phyloP scores from a whole-genome alignment of 208 protist genomes.

The Endotrypanum monterogeii region DNA sequence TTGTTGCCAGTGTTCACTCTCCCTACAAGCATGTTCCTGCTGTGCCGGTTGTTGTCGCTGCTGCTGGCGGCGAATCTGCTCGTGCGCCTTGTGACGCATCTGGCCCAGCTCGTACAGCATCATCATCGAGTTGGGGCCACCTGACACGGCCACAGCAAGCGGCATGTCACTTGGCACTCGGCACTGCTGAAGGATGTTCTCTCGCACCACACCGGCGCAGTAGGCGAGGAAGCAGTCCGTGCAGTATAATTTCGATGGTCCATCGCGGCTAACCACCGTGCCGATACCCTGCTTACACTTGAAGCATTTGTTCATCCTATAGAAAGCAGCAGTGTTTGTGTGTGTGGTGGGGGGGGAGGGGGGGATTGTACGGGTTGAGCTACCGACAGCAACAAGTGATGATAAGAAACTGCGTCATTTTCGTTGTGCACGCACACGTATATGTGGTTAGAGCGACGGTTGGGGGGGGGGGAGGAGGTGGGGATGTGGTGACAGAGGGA shows the following conservation, averaged over 20 bases:
- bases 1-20: neutral
- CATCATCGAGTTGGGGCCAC: constrained; percentile 68
- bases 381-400: too few relatives aligned
- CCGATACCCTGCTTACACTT: constrained; percentile 66
- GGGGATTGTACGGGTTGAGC: too few relatives aligned
- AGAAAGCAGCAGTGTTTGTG: neutral
- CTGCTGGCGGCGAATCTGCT: constrained; percentile 2
- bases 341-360: too few relatives aligned
- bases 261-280: constrained; percentile 64
- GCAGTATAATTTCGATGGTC: constrained; percentile 71
- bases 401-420: too few relatives aligned
- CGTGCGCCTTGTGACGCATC: constrained; percentile 31
- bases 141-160: constrained; percentile 71
- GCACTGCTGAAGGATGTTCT: constrained; percentile 65
- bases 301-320: constrained; percentile 52
- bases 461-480: too few relatives aligned
- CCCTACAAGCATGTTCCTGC: neutral
- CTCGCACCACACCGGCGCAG: constrained; percentile 48
- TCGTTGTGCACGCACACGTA: too few relatives aligned
- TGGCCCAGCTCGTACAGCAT: constrained; percentile 67
- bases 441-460: too few relatives aligned
- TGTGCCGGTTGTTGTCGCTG: neutral
- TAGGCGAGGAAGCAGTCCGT: constrained; percentile 68
- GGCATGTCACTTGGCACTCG: constrained; percentile 57
- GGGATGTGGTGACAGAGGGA: too few relatives aligned